Evolutionary conservation across 805 yeast species (phyloP), one percentile per base, ranked within the genome.

Genomic region (Lipomyces yamanashiensis): DNA sequence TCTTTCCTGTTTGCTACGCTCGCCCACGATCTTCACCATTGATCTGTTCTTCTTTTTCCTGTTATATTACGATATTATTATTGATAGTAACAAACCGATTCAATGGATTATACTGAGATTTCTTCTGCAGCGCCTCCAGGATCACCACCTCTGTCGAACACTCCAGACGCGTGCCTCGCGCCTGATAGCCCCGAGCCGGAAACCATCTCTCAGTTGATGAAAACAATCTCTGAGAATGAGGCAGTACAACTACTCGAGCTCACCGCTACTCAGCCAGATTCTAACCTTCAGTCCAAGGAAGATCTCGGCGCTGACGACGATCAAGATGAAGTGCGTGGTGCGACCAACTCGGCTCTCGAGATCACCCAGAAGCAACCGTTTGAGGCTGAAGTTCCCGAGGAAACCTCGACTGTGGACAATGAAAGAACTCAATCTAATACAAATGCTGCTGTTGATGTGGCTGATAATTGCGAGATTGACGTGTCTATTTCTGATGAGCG

Each of bases 221-320:
- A 33, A 13, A 53, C 41, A 15, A 33, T 53, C 1, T 23, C 57
- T 8, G 57, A 53, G 13, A 49, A 17, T 15, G 57, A 53, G n/a
- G 57, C 57, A 7, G 48, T 48, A 23, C 28, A 53, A 49, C 48
- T 53, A 41, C 17, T 53, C 5, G 57, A 53, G 34, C 15, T 41
- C 19, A 17, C 48, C n/a, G 21, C 36, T 40, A 28, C 57, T 19
- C 34, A 45, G 48, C 41, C 41, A 9, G 17, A 36, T 23, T 17
- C 17, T 23, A 33, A 13, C 8, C 2, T 40, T 28, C 5, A 12
- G 12, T 13, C 19, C 41, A 5, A n/a, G 13, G 57, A 9, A 13
- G 9, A 37, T 23, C 39, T 12, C 12, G 28, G 23, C 10, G 57
- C 13, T 10, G 55, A 41, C 21, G 57, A 10, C 15, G 57, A 40